Evolutionary conservation across 768 basidiomycete genomes (phyloP).

Genomic region (Lactarius quietus): DNA sequence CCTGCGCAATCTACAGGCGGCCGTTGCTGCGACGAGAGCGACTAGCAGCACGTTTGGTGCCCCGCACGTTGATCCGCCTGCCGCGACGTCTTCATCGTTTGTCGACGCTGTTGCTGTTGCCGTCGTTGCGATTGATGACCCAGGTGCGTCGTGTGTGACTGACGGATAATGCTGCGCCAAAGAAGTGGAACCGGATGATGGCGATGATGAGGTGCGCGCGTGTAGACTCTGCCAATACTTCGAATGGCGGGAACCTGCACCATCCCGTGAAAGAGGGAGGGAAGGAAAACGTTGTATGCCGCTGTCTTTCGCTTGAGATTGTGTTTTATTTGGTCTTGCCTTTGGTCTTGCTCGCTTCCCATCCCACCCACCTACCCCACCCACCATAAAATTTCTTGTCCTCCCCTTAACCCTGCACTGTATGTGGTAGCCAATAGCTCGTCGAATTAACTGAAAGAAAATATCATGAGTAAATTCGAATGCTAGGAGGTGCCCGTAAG

Average conservation of each 20-base stretch:
- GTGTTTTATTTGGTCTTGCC: too few relatives aligned
- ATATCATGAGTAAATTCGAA: too few relatives aligned
- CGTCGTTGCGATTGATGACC: neutral
- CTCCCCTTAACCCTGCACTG: neutral
- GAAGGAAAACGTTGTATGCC: neutral
- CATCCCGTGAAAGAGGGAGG: constrained; percentile 8
- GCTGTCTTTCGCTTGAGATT: too few relatives aligned
- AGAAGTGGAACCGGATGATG: constrained; percentile 1
- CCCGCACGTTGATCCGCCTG: neutral
- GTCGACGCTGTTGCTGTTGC: neutral
- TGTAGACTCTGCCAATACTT: constrained; percentile 11
- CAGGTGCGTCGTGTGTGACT: neutral
- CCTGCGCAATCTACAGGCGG: constrained; percentile 53
- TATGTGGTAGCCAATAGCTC: too few relatives aligned
- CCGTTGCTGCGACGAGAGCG: neutral
- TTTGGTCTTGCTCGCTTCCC: neutral
- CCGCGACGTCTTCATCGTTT: constrained; percentile 1
- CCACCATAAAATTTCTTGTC: neutral
- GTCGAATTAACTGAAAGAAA: too few relatives aligned
- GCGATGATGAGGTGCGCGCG: constrained; percentile 14
- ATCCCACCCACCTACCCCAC: neutral
- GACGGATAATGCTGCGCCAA: neutral
- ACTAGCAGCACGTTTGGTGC: constrained; percentile 33
- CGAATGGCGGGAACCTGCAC: constrained; percentile 17
- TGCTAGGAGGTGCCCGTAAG: too few relatives aligned